A percentile compares a stretch with the other conserved stretches of the same genome.
Conservation (phyloP, 192 early-diverging fungal genomes). For the Phlyctochytrium planicorne region DNA sequence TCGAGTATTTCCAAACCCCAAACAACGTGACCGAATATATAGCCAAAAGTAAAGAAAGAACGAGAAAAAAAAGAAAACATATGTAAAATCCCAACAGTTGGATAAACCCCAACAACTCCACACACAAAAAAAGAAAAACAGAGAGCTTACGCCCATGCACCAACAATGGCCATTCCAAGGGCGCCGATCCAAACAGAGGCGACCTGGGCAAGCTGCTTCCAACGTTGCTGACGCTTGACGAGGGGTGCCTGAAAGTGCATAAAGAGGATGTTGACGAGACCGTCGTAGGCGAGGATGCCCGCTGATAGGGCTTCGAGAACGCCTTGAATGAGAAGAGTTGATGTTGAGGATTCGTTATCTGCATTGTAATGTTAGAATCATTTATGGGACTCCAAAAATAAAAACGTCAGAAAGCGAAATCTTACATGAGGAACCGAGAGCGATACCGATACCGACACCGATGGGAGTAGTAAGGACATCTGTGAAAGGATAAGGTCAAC, state of each 20-base stretch:
- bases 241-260: conserved; percentile 15
- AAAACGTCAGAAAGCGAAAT: not conserved
- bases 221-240: conserved; percentile 41
- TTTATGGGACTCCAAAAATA: not conserved
- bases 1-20: too few species aligned
- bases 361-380: not conserved
- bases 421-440: conserved; percentile 60
- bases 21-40: too few species aligned
- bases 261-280: conserved; percentile 30
- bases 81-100: not conserved
- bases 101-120: not conserved
- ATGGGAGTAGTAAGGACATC: conserved; percentile 85
- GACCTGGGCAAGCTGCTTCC: conserved; percentile 51
- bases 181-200: conserved; percentile 68
- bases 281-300: conserved; percentile 79
- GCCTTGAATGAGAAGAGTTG: conserved; percentile 66
- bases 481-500: too few species aligned
- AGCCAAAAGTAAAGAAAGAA: too few species aligned
- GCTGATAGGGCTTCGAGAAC: conserved; percentile 77
- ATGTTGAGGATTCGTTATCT: conserved; percentile 54
- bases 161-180: conserved; percentile 75
- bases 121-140: not conserved
- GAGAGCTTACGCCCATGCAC: conserved; percentile 62
- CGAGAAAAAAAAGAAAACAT: too few species aligned
- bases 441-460: conserved; percentile 76